Conservation (phyloP, 164 flowering plant genomes). For the Vitis riparia region DNA sequence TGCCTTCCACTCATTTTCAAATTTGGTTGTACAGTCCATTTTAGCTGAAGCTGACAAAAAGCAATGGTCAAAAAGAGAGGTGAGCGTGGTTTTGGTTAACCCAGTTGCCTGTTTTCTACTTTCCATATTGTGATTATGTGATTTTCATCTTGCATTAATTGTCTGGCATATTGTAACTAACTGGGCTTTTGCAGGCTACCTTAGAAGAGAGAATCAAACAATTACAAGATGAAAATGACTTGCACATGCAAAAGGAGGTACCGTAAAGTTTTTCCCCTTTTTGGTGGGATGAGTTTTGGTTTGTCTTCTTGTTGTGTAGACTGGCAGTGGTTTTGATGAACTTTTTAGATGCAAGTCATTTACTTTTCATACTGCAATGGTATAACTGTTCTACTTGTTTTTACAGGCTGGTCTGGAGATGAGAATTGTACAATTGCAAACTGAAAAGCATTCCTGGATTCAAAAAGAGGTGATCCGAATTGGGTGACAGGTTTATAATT, state of each 20-base stretch:
- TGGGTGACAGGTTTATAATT: neutral
- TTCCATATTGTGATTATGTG: too few relatives aligned
- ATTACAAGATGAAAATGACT: slow-evolving; percentile 27
- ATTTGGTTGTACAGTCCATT: too few relatives aligned
- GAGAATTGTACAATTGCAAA: slow-evolving; percentile 29
- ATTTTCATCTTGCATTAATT: neutral
- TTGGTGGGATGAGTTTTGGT: too few relatives aligned
- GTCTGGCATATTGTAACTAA: neutral
- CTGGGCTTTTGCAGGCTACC: slow-evolving; percentile 24
- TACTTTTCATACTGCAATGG: neutral
- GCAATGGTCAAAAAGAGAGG: too few relatives aligned
- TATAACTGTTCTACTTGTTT: neutral
- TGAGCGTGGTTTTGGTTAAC: too few relatives aligned
- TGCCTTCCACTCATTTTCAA: too few relatives aligned
- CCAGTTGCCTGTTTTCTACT: too few relatives aligned
- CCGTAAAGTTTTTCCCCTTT: too few relatives aligned
- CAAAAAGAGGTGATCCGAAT: slow-evolving; percentile 37
- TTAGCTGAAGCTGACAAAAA: too few relatives aligned
- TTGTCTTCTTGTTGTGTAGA: too few relatives aligned
- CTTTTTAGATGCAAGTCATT: too few relatives aligned
- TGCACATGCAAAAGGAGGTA: slow-evolving; percentile 34
- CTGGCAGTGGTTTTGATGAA: too few relatives aligned
- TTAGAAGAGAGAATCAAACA: slow-evolving; percentile 33
- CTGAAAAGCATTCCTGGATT: slow-evolving; percentile 33
- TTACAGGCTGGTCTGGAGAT: slow-evolving; percentile 42